Conservation (phyloP, 2,329 filamentous ascomycete genomes). For the Clarireedia sp. region DNA sequence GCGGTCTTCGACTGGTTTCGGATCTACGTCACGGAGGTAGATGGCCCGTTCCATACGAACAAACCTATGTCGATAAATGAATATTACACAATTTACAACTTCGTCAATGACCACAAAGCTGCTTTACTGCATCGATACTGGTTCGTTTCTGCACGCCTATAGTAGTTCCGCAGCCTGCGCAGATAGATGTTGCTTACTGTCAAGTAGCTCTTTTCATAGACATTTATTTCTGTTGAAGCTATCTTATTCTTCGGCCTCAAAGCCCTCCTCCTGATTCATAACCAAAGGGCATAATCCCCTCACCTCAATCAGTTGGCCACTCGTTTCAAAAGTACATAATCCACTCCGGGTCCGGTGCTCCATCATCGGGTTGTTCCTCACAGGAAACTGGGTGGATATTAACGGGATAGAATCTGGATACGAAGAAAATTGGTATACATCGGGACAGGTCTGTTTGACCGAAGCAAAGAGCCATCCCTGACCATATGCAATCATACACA, state of each 20-base stretch:
- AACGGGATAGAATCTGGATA: neutral
- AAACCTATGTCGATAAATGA: neutral
- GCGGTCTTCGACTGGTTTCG: conserved; percentile 65
- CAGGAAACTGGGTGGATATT: neutral
- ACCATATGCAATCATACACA: conserved; percentile 28
- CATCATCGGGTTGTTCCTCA: neutral
- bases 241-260: neutral
- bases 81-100: neutral
- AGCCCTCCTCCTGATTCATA: conserved; percentile 1
- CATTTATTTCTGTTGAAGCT: conserved; percentile 8
- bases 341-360: neutral
- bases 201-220: neutral
- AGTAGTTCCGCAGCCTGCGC: neutral
- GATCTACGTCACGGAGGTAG: conserved; percentile 55
- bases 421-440: conserved; percentile 12
- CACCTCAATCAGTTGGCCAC: neutral
- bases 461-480: conserved; percentile 15
- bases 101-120: too few species aligned
- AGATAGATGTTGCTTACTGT: neutral
- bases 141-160: neutral
- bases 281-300: neutral
- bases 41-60: neutral
- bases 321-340: conserved; percentile 5
- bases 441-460: neutral
- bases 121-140: neutral